Conservation (phyloP, 164 flowering plant genomes). For the Vitis rupestris region DNA sequence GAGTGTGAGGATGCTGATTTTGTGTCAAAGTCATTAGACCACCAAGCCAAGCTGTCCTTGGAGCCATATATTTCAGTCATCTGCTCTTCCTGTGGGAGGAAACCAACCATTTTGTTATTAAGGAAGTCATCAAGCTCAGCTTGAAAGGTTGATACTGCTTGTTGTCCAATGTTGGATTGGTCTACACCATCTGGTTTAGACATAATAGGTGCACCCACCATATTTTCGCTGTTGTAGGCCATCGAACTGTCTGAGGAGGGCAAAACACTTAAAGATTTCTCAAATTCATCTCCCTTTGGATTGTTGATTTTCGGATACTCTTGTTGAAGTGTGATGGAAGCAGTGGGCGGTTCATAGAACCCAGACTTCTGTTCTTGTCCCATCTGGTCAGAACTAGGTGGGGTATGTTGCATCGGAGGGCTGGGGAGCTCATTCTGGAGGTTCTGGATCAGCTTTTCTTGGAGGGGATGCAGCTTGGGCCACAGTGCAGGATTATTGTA, state of each 20-base stretch:
- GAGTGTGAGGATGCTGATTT: constrained; percentile 59
- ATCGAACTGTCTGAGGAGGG: not conserved
- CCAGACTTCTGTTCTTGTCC: constrained; percentile 9
- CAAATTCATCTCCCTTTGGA: constrained; percentile 20
- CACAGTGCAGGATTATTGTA: constrained; percentile 50
- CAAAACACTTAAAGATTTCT: constrained; percentile 23
- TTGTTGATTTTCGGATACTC: constrained; percentile 9
- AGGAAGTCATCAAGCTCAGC: constrained; percentile 49
- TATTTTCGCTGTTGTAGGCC: not conserved
- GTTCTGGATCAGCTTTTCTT: constrained; percentile 46
- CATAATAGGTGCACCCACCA: constrained; percentile 7
- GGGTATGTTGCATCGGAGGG: constrained; percentile 19
- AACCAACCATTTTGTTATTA: constrained; percentile 21
- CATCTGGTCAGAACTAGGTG: constrained; percentile 11
- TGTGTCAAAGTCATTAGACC: constrained; percentile 51
- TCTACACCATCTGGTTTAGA: constrained; percentile 10
- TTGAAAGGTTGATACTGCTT: constrained; percentile 31
- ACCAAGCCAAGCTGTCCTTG: constrained; percentile 46
- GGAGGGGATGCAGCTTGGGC: constrained; percentile 67
- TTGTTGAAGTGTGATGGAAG: constrained; percentile 4
- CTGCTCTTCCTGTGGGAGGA: constrained; percentile 26
- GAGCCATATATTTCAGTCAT: constrained; percentile 31
- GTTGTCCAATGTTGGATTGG: constrained; percentile 11
- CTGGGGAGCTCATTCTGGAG: constrained; percentile 23
- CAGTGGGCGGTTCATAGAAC: constrained; percentile 10